A percentile compares a stretch with the other conserved stretches of the same genome.
Evolutionary conservation across 2,329 filamentous ascomycete genomes (phyloP).

Genomic region (Epicoccum sorghinum): DNA sequence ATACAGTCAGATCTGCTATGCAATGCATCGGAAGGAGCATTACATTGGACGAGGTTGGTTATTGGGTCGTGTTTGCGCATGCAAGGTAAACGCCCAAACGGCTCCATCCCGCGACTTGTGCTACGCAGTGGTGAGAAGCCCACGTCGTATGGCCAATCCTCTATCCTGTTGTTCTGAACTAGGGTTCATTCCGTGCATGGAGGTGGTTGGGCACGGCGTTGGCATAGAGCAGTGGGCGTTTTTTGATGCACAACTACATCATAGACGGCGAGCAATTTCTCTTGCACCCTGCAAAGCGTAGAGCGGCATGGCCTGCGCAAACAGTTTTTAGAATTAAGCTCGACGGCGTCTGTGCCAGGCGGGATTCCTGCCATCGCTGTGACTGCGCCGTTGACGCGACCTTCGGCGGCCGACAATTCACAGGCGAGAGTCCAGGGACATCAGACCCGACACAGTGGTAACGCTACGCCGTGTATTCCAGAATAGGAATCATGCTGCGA

Average conservation of each 20-base stretch:
- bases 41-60: constrained; percentile 11
- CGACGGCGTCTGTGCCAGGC: constrained; percentile 25
- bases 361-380: constrained; percentile 26
- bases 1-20: constrained; percentile 15
- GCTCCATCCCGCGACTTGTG: constrained; percentile 29
- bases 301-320: constrained; percentile 12
- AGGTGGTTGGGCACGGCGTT: constrained; percentile 13
- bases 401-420: constrained; percentile 25
- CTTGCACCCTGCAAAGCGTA: neutral
- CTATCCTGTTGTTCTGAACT: neutral
- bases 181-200: constrained; percentile 7
- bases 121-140: neutral
- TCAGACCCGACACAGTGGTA: constrained; percentile 15
- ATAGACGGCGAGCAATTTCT: constrained; percentile 13
- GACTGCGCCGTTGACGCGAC: constrained; percentile 30
- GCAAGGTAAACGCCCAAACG: constrained; percentile 24
- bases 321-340: constrained; percentile 24
- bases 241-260: constrained; percentile 22
- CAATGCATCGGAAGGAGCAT: constrained; percentile 13
- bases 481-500: constrained; percentile 18
- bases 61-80: constrained; percentile 4
- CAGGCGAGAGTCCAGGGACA: constrained; percentile 12
- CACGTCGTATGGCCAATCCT: neutral
- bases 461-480: constrained; percentile 15
- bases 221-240: neutral